Base-by-base conservation (phyloP, 148 eudicot species). In the Rhododendron williamsianum region DNA sequence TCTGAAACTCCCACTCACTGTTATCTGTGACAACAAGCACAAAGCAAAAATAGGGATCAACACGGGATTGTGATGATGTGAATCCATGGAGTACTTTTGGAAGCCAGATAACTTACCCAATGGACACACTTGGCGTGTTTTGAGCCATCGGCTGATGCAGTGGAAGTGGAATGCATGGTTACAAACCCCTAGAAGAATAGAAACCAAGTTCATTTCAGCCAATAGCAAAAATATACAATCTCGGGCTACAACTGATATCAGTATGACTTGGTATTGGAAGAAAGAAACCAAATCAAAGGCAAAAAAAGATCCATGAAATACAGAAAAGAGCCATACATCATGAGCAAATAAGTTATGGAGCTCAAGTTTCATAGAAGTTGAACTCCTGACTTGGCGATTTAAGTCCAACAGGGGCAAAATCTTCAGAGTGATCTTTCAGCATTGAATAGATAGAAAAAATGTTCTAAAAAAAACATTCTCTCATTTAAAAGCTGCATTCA, bases 1-100 rank as follows among this genome's bases (percentile, higher is more conserved):
- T 95, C 91, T 94, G 97, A 83, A 95, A 95, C 90, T 95, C 98
- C 98, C 98, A 95, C 87, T 95, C 98, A 48, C 95, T 94, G 88
- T 94, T 94, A 88, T 95, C 98, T 94, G 95, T 84, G 88, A 8
- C 78, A 51, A 46, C 27, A 30, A 83, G 41, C 65, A 71, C 52
- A 72, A 78, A 7, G 46, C 58, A 11, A 38, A 21, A 6, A 12
- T 21, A 23, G 33, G 36, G 30, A 49, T 51, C 4, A 45, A n/a
- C 51, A 45, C 7, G 48, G 16, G 69, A 30, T 48, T 48, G 38
- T 15, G 45, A 12, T 43, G 21, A 80, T 35, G 30, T 15, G 25
- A 71, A 15, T 25, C 48, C 9, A 25, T 19, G 15, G 46, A 73
- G 8, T 6, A 9, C n/a, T 6, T 16, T 1, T 4, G 16, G 63